A percentile compares a stretch with the other conserved stretches of the same genome.
phyloP scores from a whole-genome alignment of 148 eudicot species.

The Mesembryanthemum crystallinum region DNA sequence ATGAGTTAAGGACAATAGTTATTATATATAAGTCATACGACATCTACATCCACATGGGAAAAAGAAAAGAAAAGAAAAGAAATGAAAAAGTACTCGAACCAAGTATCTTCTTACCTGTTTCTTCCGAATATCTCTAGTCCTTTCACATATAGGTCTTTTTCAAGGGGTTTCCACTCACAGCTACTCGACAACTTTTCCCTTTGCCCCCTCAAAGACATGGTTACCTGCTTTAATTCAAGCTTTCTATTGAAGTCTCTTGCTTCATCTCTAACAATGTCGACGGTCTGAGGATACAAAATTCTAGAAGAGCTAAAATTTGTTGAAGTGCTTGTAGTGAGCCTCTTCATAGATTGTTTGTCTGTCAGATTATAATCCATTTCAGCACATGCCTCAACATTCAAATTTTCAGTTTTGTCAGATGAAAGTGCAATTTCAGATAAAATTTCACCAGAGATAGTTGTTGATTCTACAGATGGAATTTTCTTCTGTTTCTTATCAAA shows the following conservation, averaged over 20 bases:
- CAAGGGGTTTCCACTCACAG: slow-evolving; percentile 72
- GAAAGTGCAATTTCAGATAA: slow-evolving; percentile 22
- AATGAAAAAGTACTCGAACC: not conserved
- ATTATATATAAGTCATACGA: not conserved
- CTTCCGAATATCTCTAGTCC: slow-evolving; percentile 90
- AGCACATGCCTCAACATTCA: slow-evolving; percentile 3
- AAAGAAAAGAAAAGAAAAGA: not conserved
- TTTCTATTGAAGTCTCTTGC: too few species aligned
- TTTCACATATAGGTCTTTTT: slow-evolving; percentile 74
- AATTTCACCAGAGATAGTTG: slow-evolving; percentile 14
- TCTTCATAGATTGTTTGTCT: slow-evolving; percentile 10
- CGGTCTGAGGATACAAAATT: too few species aligned
- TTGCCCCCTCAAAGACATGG: slow-evolving; percentile 25
- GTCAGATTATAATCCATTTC: slow-evolving; percentile 7
- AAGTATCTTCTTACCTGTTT: slow-evolving; percentile 56
- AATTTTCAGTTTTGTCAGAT: slow-evolving; percentile 18
- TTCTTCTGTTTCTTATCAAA: slow-evolving; percentile 42
- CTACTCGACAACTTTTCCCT: slow-evolving; percentile 21
- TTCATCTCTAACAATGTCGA: too few species aligned
- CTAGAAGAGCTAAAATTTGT: too few species aligned
- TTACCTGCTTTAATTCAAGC: slow-evolving; percentile 36
- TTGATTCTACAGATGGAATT: slow-evolving; percentile 20
- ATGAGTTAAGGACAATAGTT: not conserved
- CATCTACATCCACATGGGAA: not conserved
- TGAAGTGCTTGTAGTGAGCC: slow-evolving; percentile 8